phyloP scores from a whole-genome alignment of 2,329 filamentous ascomycete species.

The Trichoderma sp. region DNA sequence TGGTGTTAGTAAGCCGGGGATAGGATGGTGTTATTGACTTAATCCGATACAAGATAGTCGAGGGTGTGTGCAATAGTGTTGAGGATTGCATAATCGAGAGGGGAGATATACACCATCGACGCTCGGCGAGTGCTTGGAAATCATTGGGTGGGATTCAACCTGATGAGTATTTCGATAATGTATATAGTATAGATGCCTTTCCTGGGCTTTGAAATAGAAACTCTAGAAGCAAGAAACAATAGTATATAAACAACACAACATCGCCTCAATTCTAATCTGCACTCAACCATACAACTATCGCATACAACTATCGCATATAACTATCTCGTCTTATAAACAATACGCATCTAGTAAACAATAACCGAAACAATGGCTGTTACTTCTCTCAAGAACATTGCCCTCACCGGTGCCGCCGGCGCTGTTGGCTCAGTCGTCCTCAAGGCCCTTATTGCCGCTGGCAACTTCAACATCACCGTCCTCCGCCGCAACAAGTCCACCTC shows the following conservation, averaged over 20 bases:
- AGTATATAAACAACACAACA: not conserved
- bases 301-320: not conserved
- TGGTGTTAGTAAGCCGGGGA: not conserved
- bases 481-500: conserved; percentile 44
- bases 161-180: not conserved
- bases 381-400: conserved; percentile 40
- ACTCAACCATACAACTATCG: not conserved
- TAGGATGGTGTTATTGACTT: not conserved
- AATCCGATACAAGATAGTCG: not conserved
- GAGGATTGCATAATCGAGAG: conserved; percentile 1
- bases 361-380: conserved; percentile 31
- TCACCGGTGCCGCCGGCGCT: conserved; percentile 41
- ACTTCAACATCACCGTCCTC: conserved; percentile 41
- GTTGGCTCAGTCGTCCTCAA: conserved; percentile 37
- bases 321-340: not conserved
- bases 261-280: not conserved
- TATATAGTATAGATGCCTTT: not conserved
- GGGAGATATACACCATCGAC: not conserved
- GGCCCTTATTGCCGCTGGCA: conserved; percentile 33
- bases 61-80: not conserved
- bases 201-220: not conserved
- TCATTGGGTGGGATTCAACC: not conserved
- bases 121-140: not conserved
- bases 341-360: not conserved
- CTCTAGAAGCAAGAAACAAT: not conserved